Evolutionary conservation across 331 rosid genomes (phyloP).

Genomic region (Acacia concinna): DNA sequence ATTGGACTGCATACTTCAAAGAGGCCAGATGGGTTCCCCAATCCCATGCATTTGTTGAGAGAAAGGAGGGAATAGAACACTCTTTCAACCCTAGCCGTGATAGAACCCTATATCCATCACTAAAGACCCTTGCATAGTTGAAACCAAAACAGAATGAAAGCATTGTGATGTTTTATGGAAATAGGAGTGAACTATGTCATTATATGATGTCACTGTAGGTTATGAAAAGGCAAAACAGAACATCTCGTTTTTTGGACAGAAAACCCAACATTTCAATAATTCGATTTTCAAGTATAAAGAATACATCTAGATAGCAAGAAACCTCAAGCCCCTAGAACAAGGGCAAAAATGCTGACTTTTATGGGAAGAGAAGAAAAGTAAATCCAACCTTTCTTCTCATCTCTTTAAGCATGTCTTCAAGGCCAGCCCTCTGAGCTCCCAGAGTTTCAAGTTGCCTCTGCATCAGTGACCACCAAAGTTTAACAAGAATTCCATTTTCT

Average conservation of each 20-base stretch:
- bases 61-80: too few species aligned
- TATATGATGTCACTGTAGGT: not conserved
- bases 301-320: not conserved
- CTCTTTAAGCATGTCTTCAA: slow-evolving; percentile 98
- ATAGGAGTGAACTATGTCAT: not conserved
- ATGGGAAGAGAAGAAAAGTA: not conserved
- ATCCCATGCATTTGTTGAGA: too few species aligned
- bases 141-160: too few species aligned
- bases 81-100: too few species aligned
- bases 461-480: slow-evolving; percentile 39
- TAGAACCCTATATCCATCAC: too few species aligned
- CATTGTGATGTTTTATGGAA: not conserved
- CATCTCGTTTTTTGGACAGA: too few species aligned
- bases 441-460: slow-evolving; percentile 98
- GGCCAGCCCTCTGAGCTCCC: slow-evolving; percentile 99
- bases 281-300: not conserved
- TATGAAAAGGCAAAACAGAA: not conserved
- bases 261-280: not conserved
- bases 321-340: not conserved
- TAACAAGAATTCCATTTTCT: slow-evolving; percentile 10
- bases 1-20: too few species aligned
- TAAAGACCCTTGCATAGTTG: too few species aligned
- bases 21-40: too few species aligned
- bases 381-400: slow-evolving; percentile 88
- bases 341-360: not conserved